Evolutionary conservation across 768 basidiomycete genomes (phyloP).

Genomic region (Phylloporus sp.): DNA sequence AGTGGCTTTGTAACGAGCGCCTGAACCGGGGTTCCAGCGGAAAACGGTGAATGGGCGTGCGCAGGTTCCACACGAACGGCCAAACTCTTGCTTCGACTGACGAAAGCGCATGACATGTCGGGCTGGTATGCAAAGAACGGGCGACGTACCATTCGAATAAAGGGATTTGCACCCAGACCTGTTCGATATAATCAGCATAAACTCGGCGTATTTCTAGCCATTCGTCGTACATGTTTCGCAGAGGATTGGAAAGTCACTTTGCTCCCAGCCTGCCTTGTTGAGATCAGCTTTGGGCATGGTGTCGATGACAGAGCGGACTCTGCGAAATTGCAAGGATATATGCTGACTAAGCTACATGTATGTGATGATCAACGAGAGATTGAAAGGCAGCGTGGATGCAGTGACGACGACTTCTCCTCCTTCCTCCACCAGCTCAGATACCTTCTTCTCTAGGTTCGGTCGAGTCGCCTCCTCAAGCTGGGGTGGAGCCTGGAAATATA

Average conservation of each 20-base stretch:
- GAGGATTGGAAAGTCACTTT: constrained; percentile 89
- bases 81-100: constrained; percentile 98
- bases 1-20: constrained; percentile 93
- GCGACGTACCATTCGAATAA: constrained; percentile 81
- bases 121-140: background rate
- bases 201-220: background rate
- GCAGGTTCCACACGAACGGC: constrained; percentile 94
- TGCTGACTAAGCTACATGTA: constrained; percentile 43
- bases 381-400: constrained; percentile 85
- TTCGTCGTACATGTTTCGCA: constrained; percentile 87
- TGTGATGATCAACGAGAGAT: constrained; percentile 59
- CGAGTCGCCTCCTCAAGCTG: constrained; percentile 85
- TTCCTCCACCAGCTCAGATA: constrained; percentile 71
- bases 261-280: constrained; percentile 93
- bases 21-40: constrained; percentile 95
- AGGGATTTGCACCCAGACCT: constrained; percentile 89
- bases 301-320: constrained; percentile 3
- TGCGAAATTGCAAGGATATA: constrained; percentile 6
- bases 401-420: constrained; percentile 85
- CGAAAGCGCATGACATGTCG: constrained; percentile 31
- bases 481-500: constrained; percentile 93
- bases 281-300: constrained; percentile 83
- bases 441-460: constrained; percentile 84
- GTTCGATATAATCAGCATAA: constrained; percentile 7
- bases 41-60: constrained; percentile 96